Percentiles rank a stretch among this genome's conserved stretches.
These are phyloP conservation scores for Dioscorea alata DNA, from an alignment of 106 monocot genomes.

Conservation along the genomic window DNA sequence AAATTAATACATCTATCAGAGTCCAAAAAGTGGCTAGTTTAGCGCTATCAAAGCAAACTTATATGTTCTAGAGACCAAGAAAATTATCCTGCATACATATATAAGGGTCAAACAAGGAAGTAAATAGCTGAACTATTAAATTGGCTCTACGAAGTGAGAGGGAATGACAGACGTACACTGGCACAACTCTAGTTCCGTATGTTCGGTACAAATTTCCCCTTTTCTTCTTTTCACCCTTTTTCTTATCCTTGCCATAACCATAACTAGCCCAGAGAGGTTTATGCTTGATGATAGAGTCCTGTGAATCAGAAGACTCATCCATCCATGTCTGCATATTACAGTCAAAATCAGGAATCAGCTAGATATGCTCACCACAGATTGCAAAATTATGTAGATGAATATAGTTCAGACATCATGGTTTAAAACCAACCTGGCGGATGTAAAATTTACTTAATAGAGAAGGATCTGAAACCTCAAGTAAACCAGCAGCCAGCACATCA, in stretches of 20 bases:
- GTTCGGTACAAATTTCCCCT: conserved; percentile 64
- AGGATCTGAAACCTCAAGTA: conserved; percentile 93
- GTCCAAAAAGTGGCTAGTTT: too few relatives aligned
- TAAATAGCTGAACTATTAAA: too few relatives aligned
- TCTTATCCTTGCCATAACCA: conserved; percentile 44
- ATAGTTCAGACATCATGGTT: background rate
- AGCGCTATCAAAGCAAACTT: background rate
- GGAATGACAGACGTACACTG: conserved; percentile 49
- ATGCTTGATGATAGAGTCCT: conserved; percentile 77
- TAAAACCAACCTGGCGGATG: conserved; percentile 66
- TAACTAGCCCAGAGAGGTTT: conserved; percentile 79
- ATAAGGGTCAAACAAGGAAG: too few relatives aligned
- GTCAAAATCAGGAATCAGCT: too few relatives aligned
- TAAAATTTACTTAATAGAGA: conserved; percentile 82
- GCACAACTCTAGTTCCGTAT: conserved; percentile 91
- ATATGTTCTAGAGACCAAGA: too few relatives aligned
- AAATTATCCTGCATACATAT: too few relatives aligned
- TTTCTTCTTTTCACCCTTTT: conserved; percentile 44
- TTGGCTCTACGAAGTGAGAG: background rate
- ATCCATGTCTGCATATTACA: conserved; percentile 58
- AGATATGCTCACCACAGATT: too few relatives aligned
- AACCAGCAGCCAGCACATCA: conserved; percentile 94
- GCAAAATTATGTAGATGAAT: too few relatives aligned
- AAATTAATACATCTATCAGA: too few relatives aligned
- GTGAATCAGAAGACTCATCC: conserved; percentile 48